Percentiles rank a stretch among this genome's conserved stretches.
phyloP scores from a whole-genome alignment of 2,329 filamentous ascomycete genomes.

The Sporothrix sp. region DNA sequence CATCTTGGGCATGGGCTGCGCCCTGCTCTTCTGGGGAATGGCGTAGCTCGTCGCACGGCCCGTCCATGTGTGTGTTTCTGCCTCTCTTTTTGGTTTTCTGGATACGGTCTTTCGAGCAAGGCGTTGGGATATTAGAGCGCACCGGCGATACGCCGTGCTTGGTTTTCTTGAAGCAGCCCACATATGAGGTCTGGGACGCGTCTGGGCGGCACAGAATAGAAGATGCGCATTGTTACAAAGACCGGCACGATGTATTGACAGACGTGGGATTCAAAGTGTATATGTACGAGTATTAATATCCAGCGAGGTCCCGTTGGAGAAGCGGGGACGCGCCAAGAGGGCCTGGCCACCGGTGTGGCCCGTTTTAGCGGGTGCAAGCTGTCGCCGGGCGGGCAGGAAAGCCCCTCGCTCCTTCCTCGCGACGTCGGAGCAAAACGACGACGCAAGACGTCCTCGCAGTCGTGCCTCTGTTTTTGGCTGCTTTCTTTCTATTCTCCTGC shows the following conservation, averaged over 20 bases:
- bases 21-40: conserved; percentile 12
- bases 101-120: not conserved
- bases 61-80: too few relatives aligned
- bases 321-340: too few relatives aligned
- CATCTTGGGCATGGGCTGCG: conserved; percentile 6
- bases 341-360: not conserved
- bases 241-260: too few relatives aligned
- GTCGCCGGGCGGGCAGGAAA: too few relatives aligned
- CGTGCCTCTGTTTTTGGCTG: not conserved
- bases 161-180: too few relatives aligned
- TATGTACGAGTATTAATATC: too few relatives aligned
- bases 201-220: too few relatives aligned
- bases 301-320: too few relatives aligned
- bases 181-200: too few relatives aligned
- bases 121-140: conserved; percentile 3
- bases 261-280: too few relatives aligned
- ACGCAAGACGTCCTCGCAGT: too few relatives aligned
- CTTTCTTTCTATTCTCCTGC: not conserved
- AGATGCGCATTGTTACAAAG: too few relatives aligned
- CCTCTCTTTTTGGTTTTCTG: not conserved
- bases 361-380: conserved; percentile 1
- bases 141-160: not conserved
- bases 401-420: not conserved
- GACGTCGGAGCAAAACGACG: conserved; percentile 5
- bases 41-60: conserved; percentile 5